Evolutionary conservation across 495 filamentous ascomycete species (phyloP).

Genomic region (Penicillium waksmanii): DNA sequence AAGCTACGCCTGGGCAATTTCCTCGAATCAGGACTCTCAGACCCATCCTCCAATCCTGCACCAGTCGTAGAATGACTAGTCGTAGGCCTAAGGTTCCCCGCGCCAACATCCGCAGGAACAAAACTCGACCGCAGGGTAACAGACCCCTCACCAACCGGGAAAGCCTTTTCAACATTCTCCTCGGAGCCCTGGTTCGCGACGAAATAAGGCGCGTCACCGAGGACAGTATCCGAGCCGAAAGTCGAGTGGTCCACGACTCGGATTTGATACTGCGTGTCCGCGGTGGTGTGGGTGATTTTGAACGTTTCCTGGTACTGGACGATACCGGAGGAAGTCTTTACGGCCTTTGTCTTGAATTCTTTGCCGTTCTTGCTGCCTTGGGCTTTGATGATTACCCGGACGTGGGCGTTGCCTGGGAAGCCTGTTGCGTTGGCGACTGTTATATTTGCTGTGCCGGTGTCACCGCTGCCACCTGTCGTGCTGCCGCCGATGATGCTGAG

Average conservation of each 20-base stretch:
- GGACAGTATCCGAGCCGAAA: conserved; percentile 75
- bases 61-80: conserved; percentile 44
- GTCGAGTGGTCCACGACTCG: conserved; percentile 81
- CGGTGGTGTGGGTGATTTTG: conserved; percentile 69
- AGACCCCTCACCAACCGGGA: conserved; percentile 68
- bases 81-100: conserved; percentile 37
- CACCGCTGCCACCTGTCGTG: conserved; percentile 43
- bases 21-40: conserved; percentile 58
- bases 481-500: conserved; percentile 53
- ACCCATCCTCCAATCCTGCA: conserved; percentile 32
- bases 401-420: conserved; percentile 75
- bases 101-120: conserved; percentile 16
- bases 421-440: conserved; percentile 78
- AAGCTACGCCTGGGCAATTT: conserved; percentile 53
- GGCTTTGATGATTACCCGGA: conserved; percentile 76
- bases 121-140: conserved; percentile 73
- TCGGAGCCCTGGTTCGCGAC: conserved; percentile 75
- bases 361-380: conserved; percentile 68
- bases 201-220: conserved; percentile 88
- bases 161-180: conserved; percentile 69
- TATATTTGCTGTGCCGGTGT: conserved; percentile 77
- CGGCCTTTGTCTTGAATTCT: conserved; percentile 80
- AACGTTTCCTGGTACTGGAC: conserved; percentile 79
- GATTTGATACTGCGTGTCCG: conserved; percentile 85
- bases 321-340: conserved; percentile 62